phyloP scores from a whole-genome alignment of 192 early-diverging fungal genomes.

The Irineochytrium annulatum region DNA sequence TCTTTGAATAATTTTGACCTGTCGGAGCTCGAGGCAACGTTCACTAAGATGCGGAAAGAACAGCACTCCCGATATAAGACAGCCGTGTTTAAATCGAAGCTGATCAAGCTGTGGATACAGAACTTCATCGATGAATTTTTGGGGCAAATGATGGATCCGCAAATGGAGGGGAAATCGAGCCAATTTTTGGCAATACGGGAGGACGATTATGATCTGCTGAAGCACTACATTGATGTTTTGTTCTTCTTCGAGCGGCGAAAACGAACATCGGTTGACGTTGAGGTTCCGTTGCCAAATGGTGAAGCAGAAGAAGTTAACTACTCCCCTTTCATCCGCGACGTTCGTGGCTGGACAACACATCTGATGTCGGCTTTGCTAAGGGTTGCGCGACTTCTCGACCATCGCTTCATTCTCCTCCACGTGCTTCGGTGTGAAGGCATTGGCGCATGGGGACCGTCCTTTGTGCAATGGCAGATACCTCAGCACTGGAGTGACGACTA shows the following conservation, averaged over 20 bases:
- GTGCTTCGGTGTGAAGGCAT: conserved; percentile 31
- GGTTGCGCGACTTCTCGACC: background rate
- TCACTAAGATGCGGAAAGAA: conserved; percentile 7
- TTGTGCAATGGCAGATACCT: conserved; percentile 34
- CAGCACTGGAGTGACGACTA: conserved; percentile 18
- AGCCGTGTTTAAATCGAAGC: conserved; percentile 11
- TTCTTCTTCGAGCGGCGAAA: conserved; percentile 23
- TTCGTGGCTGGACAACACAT: conserved; percentile 31
- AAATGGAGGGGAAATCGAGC: background rate
- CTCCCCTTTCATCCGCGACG: conserved; percentile 16
- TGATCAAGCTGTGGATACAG: conserved; percentile 29
- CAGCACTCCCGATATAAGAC: conserved; percentile 6
- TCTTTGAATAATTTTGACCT: conserved; percentile 8
- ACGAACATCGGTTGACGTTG: background rate
- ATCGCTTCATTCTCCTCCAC: conserved; percentile 28
- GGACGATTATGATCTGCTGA: conserved; percentile 6
- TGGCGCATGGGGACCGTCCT: conserved; percentile 26
- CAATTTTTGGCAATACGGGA: background rate
- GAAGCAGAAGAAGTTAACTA: background rate
- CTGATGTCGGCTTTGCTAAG: conserved; percentile 15
- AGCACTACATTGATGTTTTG: conserved; percentile 23
- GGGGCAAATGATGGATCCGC: background rate
- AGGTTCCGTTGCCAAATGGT: background rate
- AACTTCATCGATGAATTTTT: conserved; percentile 20
- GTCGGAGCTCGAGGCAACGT: background rate